Evolutionary conservation across 169 alveolate species (phyloP).

Genomic region (Cryptosporidium felis): DNA sequence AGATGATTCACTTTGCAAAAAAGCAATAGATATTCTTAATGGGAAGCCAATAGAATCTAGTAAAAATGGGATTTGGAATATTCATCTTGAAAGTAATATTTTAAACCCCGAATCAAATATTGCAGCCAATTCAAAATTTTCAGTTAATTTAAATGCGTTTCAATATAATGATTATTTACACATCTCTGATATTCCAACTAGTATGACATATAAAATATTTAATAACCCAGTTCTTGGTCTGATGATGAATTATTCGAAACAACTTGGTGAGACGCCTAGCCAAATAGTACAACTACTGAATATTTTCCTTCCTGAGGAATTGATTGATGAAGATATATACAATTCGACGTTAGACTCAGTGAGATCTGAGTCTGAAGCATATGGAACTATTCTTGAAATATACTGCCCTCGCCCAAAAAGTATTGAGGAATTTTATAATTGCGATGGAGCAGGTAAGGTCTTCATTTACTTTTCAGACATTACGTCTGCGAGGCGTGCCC

Average conservation of each 20-base stretch:
- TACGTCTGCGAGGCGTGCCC: slow-evolving; percentile 68
- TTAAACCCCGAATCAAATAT: background rate
- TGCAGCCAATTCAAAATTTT: background rate
- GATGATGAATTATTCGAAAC: slow-evolving; percentile 34
- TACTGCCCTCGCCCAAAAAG: slow-evolving; percentile 58
- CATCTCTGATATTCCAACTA: background rate
- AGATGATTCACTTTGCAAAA: slow-evolving; percentile 19
- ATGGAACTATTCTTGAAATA: slow-evolving; percentile 62
- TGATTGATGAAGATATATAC: slow-evolving; percentile 12
- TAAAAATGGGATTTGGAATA: slow-evolving; percentile 56
- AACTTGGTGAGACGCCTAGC: slow-evolving; percentile 70
- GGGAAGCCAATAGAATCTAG: slow-evolving; percentile 52
- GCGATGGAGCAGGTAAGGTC: slow-evolving; percentile 43
- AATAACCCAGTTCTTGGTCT: slow-evolving; percentile 28
- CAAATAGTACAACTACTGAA: slow-evolving; percentile 27
- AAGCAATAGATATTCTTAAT: slow-evolving; percentile 34
- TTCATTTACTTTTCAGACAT: slow-evolving; percentile 56
- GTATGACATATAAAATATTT: slow-evolving; percentile 54
- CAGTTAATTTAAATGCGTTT: background rate
- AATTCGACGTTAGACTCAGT: slow-evolving; percentile 34
- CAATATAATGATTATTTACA: slow-evolving; percentile 32
- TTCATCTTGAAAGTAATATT: slow-evolving; percentile 11
- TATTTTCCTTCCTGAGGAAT: slow-evolving; percentile 50
- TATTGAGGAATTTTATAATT: slow-evolving; percentile 15
- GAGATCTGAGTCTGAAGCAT: slow-evolving; percentile 50